A percentile compares a stretch with the other conserved stretches of the same genome.
Conservation (phyloP, 192 early-diverging fungal genomes). For the Rhizophagus prolifer region DNA sequence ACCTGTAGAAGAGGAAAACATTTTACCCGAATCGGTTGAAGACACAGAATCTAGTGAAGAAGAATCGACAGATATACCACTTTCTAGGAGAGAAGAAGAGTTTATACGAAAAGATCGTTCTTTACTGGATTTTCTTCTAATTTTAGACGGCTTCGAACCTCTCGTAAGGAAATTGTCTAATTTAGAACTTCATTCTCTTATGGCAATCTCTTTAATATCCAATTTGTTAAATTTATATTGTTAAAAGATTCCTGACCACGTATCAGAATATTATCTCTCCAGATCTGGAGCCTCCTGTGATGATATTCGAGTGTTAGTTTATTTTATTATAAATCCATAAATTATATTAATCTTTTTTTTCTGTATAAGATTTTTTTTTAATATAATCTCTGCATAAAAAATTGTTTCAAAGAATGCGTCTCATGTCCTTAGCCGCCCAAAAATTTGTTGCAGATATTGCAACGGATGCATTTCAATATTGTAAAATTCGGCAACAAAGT, state of each 20-base stretch:
- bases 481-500: slow-evolving; percentile 72
- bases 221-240: not conserved
- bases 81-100: slow-evolving; percentile 48
- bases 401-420: slow-evolving; percentile 58
- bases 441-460: slow-evolving; percentile 87
- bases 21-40: not conserved
- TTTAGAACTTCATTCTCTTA: not conserved
- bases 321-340: not conserved
- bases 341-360: not conserved
- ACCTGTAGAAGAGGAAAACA: not conserved
- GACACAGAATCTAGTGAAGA: slow-evolving; percentile 1
- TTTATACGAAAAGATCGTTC: slow-evolving; percentile 63
- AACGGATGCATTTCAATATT: slow-evolving; percentile 81
- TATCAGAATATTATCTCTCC: slow-evolving; percentile 89
- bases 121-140: slow-evolving; percentile 80
- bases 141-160: slow-evolving; percentile 86
- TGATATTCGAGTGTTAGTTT: slow-evolving; percentile 72
- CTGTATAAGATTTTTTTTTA: not conserved
- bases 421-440: slow-evolving; percentile 80
- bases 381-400: not conserved
- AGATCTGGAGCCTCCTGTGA: slow-evolving; percentile 77
- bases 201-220: not conserved
- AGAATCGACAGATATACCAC: not conserved
- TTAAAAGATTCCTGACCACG: slow-evolving; percentile 82
- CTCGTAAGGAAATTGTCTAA: slow-evolving; percentile 52